Percentiles rank a stretch among this genome's conserved stretches.
Conservation (phyloP, 257 asterid genomes). For the Petunia secreta region DNA sequence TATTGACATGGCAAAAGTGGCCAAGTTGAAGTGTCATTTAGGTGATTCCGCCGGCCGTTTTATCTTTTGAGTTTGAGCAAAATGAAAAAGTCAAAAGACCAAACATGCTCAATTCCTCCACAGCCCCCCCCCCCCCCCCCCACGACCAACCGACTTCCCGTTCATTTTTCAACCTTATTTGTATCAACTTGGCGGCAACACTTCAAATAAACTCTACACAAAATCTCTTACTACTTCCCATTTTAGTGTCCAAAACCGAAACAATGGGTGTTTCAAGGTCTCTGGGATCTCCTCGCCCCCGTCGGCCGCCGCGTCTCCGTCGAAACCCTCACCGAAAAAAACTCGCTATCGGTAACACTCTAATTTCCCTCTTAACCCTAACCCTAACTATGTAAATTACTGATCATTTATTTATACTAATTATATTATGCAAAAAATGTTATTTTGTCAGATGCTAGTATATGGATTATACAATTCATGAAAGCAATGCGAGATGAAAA, state of each 20-base stretch:
- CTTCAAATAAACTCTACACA: not conserved
- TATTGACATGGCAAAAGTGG: too few species aligned
- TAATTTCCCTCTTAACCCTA: slow-evolving; percentile 30
- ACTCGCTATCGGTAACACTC: slow-evolving; percentile 85
- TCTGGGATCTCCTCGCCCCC: slow-evolving; percentile 95
- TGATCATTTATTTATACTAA: not conserved
- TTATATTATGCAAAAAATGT: not conserved
- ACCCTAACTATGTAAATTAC: slow-evolving; percentile 30
- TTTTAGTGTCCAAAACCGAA: not conserved
- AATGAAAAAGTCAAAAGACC: not conserved
- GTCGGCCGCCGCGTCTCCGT: slow-evolving; percentile 99
- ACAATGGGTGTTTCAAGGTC: slow-evolving; percentile 92
- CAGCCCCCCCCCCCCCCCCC: not conserved
- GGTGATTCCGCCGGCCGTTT: too few species aligned
- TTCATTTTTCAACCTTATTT: slow-evolving; percentile 9
- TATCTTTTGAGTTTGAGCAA: too few species aligned
- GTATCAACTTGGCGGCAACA: slow-evolving; percentile 30
- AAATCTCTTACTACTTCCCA: not conserved
- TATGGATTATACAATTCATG: slow-evolving; percentile 98
- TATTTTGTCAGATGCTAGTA: slow-evolving; percentile 76
- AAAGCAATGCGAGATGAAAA: slow-evolving; percentile 98
- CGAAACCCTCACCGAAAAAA: slow-evolving; percentile 85
- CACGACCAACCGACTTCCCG: slow-evolving; percentile 25
- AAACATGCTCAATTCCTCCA: not conserved
- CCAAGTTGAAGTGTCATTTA: too few species aligned